Conservation (phyloP, 352 stramenopile genomes). For the Phytophthora lateralis region DNA sequence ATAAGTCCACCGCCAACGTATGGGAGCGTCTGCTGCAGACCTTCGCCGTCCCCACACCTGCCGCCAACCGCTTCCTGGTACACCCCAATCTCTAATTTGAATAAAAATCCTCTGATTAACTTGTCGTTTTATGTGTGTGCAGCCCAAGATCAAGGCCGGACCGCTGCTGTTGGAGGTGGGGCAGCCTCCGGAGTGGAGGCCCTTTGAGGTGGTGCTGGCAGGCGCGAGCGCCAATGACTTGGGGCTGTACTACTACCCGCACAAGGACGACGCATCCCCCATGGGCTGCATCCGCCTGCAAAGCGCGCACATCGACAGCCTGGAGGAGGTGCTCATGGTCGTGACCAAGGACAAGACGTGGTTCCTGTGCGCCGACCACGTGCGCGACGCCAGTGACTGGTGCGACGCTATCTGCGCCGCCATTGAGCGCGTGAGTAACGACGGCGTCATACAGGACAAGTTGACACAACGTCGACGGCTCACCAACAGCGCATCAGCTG, state of each 20-base stretch:
- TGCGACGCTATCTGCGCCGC: conserved; percentile 59
- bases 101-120: neutral
- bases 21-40: conserved; percentile 63
- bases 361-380: conserved; percentile 75
- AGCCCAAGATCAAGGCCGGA: conserved; percentile 71
- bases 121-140: neutral
- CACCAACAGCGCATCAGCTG: conserved; percentile 44
- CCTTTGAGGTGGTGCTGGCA: conserved; percentile 69
- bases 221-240: conserved; percentile 56
- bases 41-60: conserved; percentile 37
- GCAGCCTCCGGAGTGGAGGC: conserved; percentile 54
- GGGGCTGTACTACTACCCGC: conserved; percentile 71
- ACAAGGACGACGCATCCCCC: conserved; percentile 43
- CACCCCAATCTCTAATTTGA: neutral
- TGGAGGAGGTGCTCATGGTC: conserved; percentile 81
- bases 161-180: conserved; percentile 66
- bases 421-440: conserved; percentile 50
- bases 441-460: conserved; percentile 10
- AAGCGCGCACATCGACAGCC: conserved; percentile 66
- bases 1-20: conserved; percentile 24
- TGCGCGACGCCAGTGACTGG: conserved; percentile 66
- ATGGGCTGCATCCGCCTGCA: conserved; percentile 65
- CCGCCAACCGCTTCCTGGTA: conserved; percentile 53
- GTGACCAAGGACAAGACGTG: conserved; percentile 78
- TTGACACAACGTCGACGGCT: conserved; percentile 38